Percentiles rank a stretch among this genome's conserved stretches.
phyloP scores from a whole-genome alignment of 176 grass and related monocot genomes.

The Juncus effusus region DNA sequence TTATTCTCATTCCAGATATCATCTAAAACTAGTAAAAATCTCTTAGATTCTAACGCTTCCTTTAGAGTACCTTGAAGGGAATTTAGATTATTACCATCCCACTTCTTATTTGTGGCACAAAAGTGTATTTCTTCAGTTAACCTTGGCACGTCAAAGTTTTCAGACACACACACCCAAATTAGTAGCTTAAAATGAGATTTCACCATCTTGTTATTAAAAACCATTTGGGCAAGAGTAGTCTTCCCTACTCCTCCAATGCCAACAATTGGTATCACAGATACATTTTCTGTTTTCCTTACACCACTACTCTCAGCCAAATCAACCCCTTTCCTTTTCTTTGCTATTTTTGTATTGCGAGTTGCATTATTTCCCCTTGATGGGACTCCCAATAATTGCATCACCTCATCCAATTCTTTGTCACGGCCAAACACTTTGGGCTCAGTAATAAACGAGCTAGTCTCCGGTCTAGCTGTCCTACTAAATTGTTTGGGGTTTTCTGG shows the following conservation, averaged over 20 bases:
- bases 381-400: neutral
- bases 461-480: neutral
- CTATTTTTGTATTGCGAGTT: neutral
- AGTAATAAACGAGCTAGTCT: neutral
- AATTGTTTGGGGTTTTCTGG: constrained; percentile 15
- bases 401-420: neutral
- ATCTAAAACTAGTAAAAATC: constrained; percentile 30
- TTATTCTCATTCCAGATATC: constrained; percentile 37
- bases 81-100: constrained; percentile 3
- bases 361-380: too few species aligned
- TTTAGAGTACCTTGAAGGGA: neutral
- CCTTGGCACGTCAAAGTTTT: constrained; percentile 25
- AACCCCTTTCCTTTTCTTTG: neutral
- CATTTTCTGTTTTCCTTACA: neutral
- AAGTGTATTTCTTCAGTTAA: constrained; percentile 43
- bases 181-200: neutral
- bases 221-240: constrained; percentile 34
- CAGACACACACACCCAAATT: constrained; percentile 42
- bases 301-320: neutral
- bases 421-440: neutral
- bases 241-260: constrained; percentile 51
- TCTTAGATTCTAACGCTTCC: neutral
- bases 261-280: constrained; percentile 39
- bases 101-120: neutral
- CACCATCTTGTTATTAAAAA: constrained; percentile 24